Base-by-base conservation (phyloP, 2,329 filamentous ascomycete species). In the Elsinoe arachidis region DNA sequence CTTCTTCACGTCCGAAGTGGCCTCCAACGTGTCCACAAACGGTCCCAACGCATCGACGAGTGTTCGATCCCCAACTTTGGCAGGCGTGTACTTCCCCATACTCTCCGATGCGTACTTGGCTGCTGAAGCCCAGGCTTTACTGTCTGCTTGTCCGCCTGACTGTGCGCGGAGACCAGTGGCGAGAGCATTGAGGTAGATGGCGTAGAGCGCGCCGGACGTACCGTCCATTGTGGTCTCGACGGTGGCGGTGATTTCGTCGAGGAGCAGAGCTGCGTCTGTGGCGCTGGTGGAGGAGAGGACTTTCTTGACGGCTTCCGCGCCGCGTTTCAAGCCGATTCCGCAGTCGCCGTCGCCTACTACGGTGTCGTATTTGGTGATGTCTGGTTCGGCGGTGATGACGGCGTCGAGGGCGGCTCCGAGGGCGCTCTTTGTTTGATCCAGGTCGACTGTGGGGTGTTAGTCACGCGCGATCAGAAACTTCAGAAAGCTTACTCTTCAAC, bases 341-440 rank as follows among this genome's bases (percentile, higher is more conserved):
- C 90, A 96, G 72, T 96, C 90, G 47, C 90, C 90, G 67, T 96
- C 90, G 41, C 90, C 90, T 21, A 95, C 89, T 11, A 93, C 82
- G 0, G 89, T 95, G 67, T 88, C 85, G 66, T 80, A 88, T 56
- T 74, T 79, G 10, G 85, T 88, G 56, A 88, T 75, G 41, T 84
- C 78, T 7, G 82, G 78, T 65, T 88, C 85, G 1, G 78, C 85
- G 0, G 75, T 77, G 61, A 89, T 79, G 12, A 90, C 74, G 35
- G 75, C 76, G 51, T 86, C 73, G 14, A 90, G 74, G 15, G 76
- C 85, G 33, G 74, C 72, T 39, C 72, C 75, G 39, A 86, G 74
- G 21, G 75, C 77, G 54, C 75, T 78, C 61, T 77, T 80, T 21
- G 80, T 75, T 2, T 70, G 63, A 14, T 63, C 65, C 11, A 77